Percentiles rank a stretch among this genome's conserved stretches.
Conservation (phyloP, 2,329 filamentous ascomycete species). For the Colletotrichum sidae region DNA sequence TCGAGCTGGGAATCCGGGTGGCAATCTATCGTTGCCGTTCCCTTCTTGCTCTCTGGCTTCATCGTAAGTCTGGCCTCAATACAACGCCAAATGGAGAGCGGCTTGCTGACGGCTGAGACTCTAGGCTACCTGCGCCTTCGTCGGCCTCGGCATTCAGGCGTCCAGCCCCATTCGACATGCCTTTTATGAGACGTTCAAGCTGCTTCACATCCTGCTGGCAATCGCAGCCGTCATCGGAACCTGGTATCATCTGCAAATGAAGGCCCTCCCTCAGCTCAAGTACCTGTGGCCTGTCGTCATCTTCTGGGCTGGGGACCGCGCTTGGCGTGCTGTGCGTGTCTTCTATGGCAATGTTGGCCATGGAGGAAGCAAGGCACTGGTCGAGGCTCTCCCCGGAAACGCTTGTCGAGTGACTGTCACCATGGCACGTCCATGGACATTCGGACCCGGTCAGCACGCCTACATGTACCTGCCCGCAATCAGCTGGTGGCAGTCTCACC, state of each 20-base stretch:
- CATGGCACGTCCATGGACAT: constrained; percentile 81
- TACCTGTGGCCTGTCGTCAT: constrained; percentile 71
- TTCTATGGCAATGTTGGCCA: constrained; percentile 74
- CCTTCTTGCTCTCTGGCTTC: constrained; percentile 71
- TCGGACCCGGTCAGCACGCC: constrained; percentile 80
- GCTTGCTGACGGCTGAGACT: constrained; percentile 34
- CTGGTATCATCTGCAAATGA: constrained; percentile 74
- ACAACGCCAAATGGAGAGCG: constrained; percentile 11
- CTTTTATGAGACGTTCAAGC: constrained; percentile 83
- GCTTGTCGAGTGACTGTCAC: constrained; percentile 79
- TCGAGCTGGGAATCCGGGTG: constrained; percentile 63
- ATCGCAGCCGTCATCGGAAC: constrained; percentile 70
- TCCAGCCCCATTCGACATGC: constrained; percentile 79
- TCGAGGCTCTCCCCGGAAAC: constrained; percentile 82
- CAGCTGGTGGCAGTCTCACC: constrained; percentile 80
- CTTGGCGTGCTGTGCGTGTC: constrained; percentile 68
- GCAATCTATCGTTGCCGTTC: constrained; percentile 46
- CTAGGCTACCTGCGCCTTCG: constrained; percentile 69
- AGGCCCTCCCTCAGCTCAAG: constrained; percentile 64
- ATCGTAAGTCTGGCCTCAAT: constrained; percentile 60
- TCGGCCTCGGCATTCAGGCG: constrained; percentile 75
- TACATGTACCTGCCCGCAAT: constrained; percentile 83
- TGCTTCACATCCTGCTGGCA: constrained; percentile 75
- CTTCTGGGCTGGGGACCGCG: constrained; percentile 76
- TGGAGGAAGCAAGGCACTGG: constrained; percentile 74